Conservation (phyloP, 768 basidiomycete species). For the Gautieria morchelliformis region DNA sequence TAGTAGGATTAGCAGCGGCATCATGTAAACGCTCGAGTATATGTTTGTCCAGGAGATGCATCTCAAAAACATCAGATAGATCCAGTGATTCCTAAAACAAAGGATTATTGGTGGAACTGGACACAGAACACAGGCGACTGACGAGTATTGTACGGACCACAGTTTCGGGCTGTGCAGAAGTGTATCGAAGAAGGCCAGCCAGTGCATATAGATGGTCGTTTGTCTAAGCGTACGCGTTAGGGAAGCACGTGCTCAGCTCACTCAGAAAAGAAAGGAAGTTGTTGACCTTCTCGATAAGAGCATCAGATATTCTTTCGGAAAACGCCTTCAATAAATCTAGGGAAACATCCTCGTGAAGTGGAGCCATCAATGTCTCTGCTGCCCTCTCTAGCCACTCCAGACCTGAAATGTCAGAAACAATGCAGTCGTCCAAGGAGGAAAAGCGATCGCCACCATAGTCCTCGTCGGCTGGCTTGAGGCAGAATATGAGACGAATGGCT, state of each 20-base stretch:
- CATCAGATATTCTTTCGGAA: conserved; percentile 43
- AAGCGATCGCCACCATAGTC: conserved; percentile 73
- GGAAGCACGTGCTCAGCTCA: neutral
- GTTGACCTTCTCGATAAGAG: conserved; percentile 49
- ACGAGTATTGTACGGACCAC: neutral
- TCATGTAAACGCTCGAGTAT: conserved; percentile 7
- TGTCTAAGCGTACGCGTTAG: neutral
- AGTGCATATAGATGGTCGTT: neutral
- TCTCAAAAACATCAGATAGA: conserved; percentile 5
- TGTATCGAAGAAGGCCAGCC: neutral
- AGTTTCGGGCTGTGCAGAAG: neutral
- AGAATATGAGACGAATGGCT: conserved; percentile 66
- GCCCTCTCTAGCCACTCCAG: conserved; percentile 48
- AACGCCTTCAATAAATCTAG: conserved; percentile 43
- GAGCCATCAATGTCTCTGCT: conserved; percentile 42
- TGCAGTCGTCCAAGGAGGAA: conserved; percentile 57
- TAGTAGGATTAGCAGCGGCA: conserved; percentile 10
- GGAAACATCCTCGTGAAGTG: conserved; percentile 48
- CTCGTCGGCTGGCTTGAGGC: conserved; percentile 63
- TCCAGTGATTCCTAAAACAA: neutral
- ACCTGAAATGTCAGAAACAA: conserved; percentile 40
- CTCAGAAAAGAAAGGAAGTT: neutral
- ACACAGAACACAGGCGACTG: neutral
- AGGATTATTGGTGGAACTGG: neutral
- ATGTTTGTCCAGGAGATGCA: conserved; percentile 4